A percentile compares a stretch with the other conserved stretches of the same genome.
Conservation (phyloP, 129 eudicot genomes). For the Lonicera japonica region DNA sequence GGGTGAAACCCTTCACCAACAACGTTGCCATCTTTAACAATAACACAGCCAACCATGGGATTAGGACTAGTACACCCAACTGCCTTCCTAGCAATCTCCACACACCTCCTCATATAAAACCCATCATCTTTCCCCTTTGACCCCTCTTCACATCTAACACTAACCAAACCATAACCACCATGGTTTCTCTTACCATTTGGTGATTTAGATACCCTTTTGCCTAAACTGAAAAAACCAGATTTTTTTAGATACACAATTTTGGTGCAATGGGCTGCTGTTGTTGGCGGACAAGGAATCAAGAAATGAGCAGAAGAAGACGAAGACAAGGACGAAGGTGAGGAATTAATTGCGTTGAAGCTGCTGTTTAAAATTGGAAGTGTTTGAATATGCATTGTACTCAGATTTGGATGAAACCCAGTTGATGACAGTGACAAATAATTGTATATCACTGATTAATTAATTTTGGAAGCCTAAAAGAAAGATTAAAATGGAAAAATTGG, state of each 20-base stretch:
- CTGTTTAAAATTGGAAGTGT: constrained; percentile 31
- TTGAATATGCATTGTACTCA: constrained; percentile 39
- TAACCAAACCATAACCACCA: constrained; percentile 27
- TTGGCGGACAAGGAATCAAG: constrained; percentile 18
- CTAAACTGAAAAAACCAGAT: constrained; percentile 43
- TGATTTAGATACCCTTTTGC: constrained; percentile 52
- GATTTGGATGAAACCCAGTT: background rate
- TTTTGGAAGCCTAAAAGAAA: background rate
- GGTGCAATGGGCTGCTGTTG: constrained; percentile 16
- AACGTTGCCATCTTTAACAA: constrained; percentile 84
- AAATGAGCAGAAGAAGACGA: constrained; percentile 14
- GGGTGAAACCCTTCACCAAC: constrained; percentile 99
- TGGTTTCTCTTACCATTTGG: constrained; percentile 19
- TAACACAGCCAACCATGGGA: constrained; percentile 98
- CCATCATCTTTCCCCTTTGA: constrained; percentile 35
- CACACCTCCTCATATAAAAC: constrained; percentile 76
- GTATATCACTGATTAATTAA: background rate
- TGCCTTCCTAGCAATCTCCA: constrained; percentile 76
- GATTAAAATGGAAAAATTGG: background rate
- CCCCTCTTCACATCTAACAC: constrained; percentile 43
- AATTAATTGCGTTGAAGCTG: constrained; percentile 15
- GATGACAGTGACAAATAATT: too few relatives aligned
- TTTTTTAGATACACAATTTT: constrained; percentile 18
- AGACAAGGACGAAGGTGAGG: too few relatives aligned
- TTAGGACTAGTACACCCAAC: constrained; percentile 90